Evolutionary conservation across 1,139 yeast species (phyloP).

Genomic region (Pichia sp.): DNA sequence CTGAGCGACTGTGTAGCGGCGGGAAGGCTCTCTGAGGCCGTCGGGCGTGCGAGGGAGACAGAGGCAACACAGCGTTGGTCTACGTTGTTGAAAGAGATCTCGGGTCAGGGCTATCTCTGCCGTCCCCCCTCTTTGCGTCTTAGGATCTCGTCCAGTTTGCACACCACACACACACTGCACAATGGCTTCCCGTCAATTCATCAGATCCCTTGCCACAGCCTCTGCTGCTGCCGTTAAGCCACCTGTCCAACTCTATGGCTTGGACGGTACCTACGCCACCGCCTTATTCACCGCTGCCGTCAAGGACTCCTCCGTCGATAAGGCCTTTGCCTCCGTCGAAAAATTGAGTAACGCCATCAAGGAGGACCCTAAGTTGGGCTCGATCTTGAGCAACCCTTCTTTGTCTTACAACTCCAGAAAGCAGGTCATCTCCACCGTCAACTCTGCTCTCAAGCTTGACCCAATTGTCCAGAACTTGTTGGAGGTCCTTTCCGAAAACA

Average conservation of each 20-base stretch:
- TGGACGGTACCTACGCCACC: slow-evolving; percentile 95
- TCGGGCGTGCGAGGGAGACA: slow-evolving; percentile 1
- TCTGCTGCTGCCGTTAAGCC: slow-evolving; percentile 61
- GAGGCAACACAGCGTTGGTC: slow-evolving; percentile 1
- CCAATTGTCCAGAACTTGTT: slow-evolving; percentile 76
- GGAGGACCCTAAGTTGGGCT: slow-evolving; percentile 60
- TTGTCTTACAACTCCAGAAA: slow-evolving; percentile 72
- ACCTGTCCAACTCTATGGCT: slow-evolving; percentile 90
- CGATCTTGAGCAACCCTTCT: slow-evolving; percentile 77
- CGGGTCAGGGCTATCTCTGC: no score
- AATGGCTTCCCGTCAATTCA: slow-evolving; percentile 64
- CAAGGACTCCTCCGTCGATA: slow-evolving; percentile 72
- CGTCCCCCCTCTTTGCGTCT: neutral
- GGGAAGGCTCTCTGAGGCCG: neutral
- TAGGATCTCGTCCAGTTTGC: neutral
- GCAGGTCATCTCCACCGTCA: slow-evolving; percentile 58
- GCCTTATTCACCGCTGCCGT: slow-evolving; percentile 92
- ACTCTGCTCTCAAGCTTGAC: slow-evolving; percentile 61
- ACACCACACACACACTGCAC: slow-evolving; percentile 1
- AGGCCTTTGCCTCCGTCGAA: slow-evolving; percentile 64
- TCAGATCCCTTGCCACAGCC: slow-evolving; percentile 53
- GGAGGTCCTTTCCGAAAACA: slow-evolving; percentile 86
- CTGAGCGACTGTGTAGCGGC: neutral
- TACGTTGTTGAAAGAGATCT: neutral
- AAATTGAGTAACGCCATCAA: slow-evolving; percentile 54